Percentiles rank a stretch among this genome's conserved stretches.
phyloP scores from a whole-genome alignment of 2,329 filamentous ascomycete species.

The Aspergillus ibericus region DNA sequence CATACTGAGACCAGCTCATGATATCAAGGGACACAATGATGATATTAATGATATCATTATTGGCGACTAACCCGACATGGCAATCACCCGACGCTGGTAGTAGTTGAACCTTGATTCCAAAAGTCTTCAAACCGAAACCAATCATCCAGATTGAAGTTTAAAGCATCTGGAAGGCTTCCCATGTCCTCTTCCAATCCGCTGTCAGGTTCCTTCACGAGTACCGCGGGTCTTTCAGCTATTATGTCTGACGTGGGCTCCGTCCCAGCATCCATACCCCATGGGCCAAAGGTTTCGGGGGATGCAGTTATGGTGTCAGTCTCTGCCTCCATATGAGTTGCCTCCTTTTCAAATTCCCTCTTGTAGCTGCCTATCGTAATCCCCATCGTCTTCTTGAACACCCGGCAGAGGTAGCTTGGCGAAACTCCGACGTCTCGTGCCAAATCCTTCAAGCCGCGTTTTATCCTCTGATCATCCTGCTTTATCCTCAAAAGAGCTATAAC shows the following conservation, averaged over 20 bases:
- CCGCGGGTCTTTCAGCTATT: too few species aligned
- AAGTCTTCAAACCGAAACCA: too few species aligned
- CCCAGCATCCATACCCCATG: not conserved
- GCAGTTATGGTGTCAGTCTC: not conserved
- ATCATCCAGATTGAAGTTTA: too few species aligned
- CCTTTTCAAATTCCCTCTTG: constrained; percentile 8
- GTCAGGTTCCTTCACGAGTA: too few species aligned
- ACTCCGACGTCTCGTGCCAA: constrained; percentile 54
- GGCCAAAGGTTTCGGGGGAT: too few species aligned
- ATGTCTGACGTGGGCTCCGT: not conserved
- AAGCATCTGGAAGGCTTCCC: too few species aligned
- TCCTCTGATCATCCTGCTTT: not conserved
- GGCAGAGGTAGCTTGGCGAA: constrained; percentile 60
- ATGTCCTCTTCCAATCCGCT: not conserved
- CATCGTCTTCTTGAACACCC: constrained; percentile 58
- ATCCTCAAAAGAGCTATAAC: constrained; percentile 2
- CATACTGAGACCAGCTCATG: too few species aligned
- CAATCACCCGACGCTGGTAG: too few species aligned
- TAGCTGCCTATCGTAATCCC: constrained; percentile 51
- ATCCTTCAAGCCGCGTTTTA: constrained; percentile 43
- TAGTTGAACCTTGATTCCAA: too few species aligned
- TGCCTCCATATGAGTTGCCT: not conserved
- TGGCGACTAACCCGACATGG: too few species aligned
- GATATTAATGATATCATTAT: too few species aligned
- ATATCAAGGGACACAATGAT: too few species aligned